These are phyloP conservation scores for Trichoderma erinaceum DNA, from an alignment of 495 filamentous ascomycete genomes.

Conservation along the genomic window DNA sequence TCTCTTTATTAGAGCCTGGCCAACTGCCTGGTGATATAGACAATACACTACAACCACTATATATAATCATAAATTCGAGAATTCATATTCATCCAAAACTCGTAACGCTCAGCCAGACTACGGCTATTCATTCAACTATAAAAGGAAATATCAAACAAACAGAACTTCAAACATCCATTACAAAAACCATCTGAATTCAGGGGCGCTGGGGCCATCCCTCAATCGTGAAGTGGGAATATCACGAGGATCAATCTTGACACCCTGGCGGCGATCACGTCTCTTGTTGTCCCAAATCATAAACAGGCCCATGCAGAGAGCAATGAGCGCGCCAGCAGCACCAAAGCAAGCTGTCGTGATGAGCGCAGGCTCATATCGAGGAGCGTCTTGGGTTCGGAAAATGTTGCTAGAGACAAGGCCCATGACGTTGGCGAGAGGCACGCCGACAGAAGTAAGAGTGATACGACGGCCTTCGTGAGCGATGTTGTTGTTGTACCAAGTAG, in stretches of 20 bases:
- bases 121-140: not conserved
- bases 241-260: conserved; percentile 52
- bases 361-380: conserved; percentile 69
- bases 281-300: conserved; percentile 71
- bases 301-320: conserved; percentile 52
- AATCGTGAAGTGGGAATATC: conserved; percentile 65
- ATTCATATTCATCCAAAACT: not conserved
- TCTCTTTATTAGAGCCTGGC: not conserved
- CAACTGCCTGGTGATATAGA: not conserved
- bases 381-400: conserved; percentile 65
- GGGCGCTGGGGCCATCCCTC: conserved; percentile 57
- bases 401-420: conserved; percentile 73
- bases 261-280: conserved; percentile 54
- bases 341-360: conserved; percentile 68
- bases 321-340: conserved; percentile 54
- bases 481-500: conserved; percentile 76
- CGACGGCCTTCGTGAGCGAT: conserved; percentile 68
- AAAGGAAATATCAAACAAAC: not conserved
- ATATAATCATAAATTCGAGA: not conserved
- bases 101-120: not conserved
- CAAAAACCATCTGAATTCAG: conserved; percentile 69
- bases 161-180: conserved; percentile 19
- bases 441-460: conserved; percentile 63
- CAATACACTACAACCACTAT: not conserved
- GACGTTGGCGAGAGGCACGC: conserved; percentile 71